A percentile compares a stretch with the other conserved stretches of the same genome.
phyloP scores from a whole-genome alignment of 768 basidiomycete genomes.

The Saitozyma sp. region DNA sequence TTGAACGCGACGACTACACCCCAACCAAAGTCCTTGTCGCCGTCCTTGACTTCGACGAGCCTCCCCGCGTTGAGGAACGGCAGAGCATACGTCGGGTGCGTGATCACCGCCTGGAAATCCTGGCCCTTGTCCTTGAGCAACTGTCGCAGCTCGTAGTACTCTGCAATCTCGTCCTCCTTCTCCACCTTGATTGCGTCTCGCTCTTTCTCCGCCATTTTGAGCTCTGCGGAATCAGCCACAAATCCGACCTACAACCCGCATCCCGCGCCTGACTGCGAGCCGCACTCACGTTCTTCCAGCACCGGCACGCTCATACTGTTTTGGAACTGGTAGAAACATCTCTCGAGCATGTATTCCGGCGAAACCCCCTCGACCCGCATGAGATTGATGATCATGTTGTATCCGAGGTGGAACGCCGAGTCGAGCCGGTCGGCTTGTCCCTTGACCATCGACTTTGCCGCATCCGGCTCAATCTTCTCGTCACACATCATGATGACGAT shows the following conservation, averaged over 20 bases:
- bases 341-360: constrained; percentile 95
- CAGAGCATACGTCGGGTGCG: constrained; percentile 90
- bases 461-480: constrained; percentile 88
- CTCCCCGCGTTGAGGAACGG: constrained; percentile 92
- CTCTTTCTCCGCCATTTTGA: constrained; percentile 69
- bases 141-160: constrained; percentile 90
- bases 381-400: constrained; percentile 97
- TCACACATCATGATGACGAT: constrained; percentile 99
- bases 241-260: neutral
- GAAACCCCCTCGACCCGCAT: constrained; percentile 99
- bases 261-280: neutral
- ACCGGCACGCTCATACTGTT: constrained; percentile 84
- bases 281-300: constrained; percentile 62
- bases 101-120: constrained; percentile 89
- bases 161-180: constrained; percentile 76
- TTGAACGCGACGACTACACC: constrained; percentile 89
- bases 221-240: constrained; percentile 58
- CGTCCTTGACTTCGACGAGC: constrained; percentile 84
- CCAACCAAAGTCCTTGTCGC: constrained; percentile 92
- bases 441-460: constrained; percentile 96
- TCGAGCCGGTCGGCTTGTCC: constrained; percentile 95
- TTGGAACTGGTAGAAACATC: constrained; percentile 98
- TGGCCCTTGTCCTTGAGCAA: constrained; percentile 84
- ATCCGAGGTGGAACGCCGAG: constrained; percentile 97
- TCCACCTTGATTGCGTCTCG: constrained; percentile 69